Evolutionary conservation across 2,329 filamentous ascomycete species (phyloP), one percentile per base, ranked within the genome.

Genomic region (Diaporthe humulicola): DNA sequence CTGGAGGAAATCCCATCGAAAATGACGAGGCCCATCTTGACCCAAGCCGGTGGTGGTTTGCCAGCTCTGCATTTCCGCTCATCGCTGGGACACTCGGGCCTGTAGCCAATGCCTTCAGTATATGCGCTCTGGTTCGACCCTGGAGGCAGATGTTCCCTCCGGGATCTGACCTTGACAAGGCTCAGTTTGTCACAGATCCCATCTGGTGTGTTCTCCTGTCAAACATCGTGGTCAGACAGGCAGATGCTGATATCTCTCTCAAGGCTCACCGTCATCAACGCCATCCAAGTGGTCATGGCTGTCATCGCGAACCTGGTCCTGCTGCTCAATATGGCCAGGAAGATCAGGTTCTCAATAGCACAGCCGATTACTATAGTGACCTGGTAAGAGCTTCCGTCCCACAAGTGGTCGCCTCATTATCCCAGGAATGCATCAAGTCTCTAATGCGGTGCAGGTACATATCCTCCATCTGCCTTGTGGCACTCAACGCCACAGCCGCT

Each of bases 71-170:
- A 14, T 92, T 96, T 77, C 94, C 94, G 42, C 91, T 98, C 81
- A 89, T 97, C 15, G 95, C 95, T 2, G 95, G 95, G 45, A 95
- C 95, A 0, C 89, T 97, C 3, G 95, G 95, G 0, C 96, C 96
- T 0, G 90, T 98, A 14, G 96, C 96, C 3, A 98, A 96, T 74
- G 92, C 97, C 40, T 93, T 97, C 83, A 96, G 93, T 74, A 95
- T 98, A 74, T 95, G 94, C 76, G 94, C 95, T 10, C 87, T 98
- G n/a, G 94, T 95, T 1, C 92, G 91, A 38, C 91, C 91, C 30
- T 98, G 95, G 96, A 88, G 94, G 75, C 90, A 93, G 81, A 86
- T 86, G 66, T 84, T 90, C 7, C 81, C 83, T 1, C 86, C 88
- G 0, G 85, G 86, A 0, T 85, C 88, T 7, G 81, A 87, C 2